phyloP scores from a whole-genome alignment of 805 yeast genomes.

The Myxozyma nipponensis region DNA sequence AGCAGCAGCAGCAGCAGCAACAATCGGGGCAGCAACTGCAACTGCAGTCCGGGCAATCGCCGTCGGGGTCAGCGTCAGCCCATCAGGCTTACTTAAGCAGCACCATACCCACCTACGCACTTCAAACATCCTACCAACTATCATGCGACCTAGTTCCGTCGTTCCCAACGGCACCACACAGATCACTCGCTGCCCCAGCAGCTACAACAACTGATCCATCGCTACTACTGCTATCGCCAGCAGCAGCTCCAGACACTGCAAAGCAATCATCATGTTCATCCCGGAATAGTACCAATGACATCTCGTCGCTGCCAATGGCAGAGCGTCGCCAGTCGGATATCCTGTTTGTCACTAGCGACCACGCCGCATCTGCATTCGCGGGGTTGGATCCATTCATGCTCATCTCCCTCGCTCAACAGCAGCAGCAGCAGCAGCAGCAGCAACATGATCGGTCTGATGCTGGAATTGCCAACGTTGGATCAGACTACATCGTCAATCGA shows the following conservation, averaged over 20 bases:
- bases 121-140: not conserved
- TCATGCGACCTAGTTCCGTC: conserved; percentile 7
- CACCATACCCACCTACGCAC: not conserved
- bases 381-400: not conserved
- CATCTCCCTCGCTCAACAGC: not conserved
- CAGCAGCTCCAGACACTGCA: too few relatives aligned
- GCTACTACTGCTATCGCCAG: not conserved
- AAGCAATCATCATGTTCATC: too few relatives aligned
- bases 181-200: conserved; percentile 1
- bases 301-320: not conserved
- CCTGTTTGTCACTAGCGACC: not conserved
- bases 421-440: not conserved
- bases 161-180: not conserved
- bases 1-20: not conserved
- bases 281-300: not conserved
- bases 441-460: not conserved
- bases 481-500: too few relatives aligned
- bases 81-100: too few relatives aligned
- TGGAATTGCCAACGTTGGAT: too few relatives aligned
- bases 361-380: not conserved
- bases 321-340: not conserved
- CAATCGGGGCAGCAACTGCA: not conserved
- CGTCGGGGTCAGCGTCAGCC: too few relatives aligned
- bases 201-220: not conserved
- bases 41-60: too few relatives aligned